phyloP scores from a whole-genome alignment of 1,284 basidiomycete genomes.

The Melampsora larici-populina region DNA sequence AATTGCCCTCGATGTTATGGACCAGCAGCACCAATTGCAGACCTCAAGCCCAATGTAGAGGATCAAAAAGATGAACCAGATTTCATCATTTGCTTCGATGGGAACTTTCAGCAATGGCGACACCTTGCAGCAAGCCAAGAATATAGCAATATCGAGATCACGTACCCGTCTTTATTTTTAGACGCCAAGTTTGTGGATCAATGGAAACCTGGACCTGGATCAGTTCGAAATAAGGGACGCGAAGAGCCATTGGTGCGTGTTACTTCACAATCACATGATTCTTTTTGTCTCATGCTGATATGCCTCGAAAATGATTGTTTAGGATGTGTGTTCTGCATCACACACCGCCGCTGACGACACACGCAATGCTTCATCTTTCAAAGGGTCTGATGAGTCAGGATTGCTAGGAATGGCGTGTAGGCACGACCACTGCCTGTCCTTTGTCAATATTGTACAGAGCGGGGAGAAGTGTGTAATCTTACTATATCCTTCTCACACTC shows the following conservation, averaged over 20 bases:
- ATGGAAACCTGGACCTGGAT: too few relatives aligned
- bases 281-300: neutral
- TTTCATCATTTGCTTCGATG: conserved; percentile 4
- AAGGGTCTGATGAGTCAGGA: conserved; percentile 17
- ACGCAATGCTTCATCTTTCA: neutral
- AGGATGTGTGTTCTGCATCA: neutral
- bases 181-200: neutral
- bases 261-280: neutral
- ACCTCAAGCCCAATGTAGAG: neutral
- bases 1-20: conserved; percentile 6
- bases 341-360: conserved; percentile 10
- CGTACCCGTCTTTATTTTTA: neutral
- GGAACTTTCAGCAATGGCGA: too few relatives aligned
- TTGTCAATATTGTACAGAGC: too few relatives aligned
- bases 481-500: too few relatives aligned
- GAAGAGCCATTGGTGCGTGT: neutral
- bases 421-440: neutral
- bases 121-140: neutral
- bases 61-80: conserved; percentile 4
- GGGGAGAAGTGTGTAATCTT: too few relatives aligned
- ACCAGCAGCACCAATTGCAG: neutral
- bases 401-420: conserved; percentile 8
- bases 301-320: neutral
- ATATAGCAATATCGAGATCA: neutral
- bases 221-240: neutral